phyloP scores from a whole-genome alignment of 257 asterid species.

The Plectranthus barbatus region DNA sequence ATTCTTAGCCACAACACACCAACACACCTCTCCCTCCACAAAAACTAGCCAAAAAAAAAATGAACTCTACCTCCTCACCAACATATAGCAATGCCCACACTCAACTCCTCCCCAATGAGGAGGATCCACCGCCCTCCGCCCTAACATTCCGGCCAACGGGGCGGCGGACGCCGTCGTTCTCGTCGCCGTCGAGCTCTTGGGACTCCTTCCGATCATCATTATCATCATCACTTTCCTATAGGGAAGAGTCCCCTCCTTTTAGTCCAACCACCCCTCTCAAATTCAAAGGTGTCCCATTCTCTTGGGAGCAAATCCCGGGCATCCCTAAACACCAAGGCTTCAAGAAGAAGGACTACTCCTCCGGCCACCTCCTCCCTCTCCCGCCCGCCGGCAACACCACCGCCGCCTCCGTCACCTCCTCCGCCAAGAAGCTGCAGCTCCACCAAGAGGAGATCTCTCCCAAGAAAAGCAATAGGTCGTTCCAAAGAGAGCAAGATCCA shows the following conservation, averaged over 20 bases:
- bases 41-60: background rate
- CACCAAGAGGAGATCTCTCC: slow-evolving; percentile 29
- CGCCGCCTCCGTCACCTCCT: slow-evolving; percentile 20
- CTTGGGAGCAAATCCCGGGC: slow-evolving; percentile 86
- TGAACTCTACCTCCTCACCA: slow-evolving; percentile 31
- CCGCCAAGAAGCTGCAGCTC: slow-evolving; percentile 22
- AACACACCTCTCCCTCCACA: slow-evolving; percentile 4
- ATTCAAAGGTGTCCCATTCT: slow-evolving; percentile 59
- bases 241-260: slow-evolving; percentile 30
- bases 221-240: slow-evolving; percentile 25
- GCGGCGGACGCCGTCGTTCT: slow-evolving; percentile 33
- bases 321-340: slow-evolving; percentile 50
- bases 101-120: slow-evolving; percentile 21
- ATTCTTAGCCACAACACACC: slow-evolving; percentile 18
- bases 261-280: slow-evolving; percentile 32
- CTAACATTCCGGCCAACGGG: slow-evolving; percentile 28
- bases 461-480: slow-evolving; percentile 34
- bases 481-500: slow-evolving; percentile 42
- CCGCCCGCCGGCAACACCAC: slow-evolving; percentile 38
- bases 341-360: slow-evolving; percentile 14
- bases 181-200: slow-evolving; percentile 37
- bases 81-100: background rate
- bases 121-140: slow-evolving; percentile 21
- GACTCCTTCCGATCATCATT: slow-evolving; percentile 37
- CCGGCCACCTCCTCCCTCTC: slow-evolving; percentile 32